Conservation (phyloP, 192 early-diverging fungal species). For the Allomyces macrogynus region DNA sequence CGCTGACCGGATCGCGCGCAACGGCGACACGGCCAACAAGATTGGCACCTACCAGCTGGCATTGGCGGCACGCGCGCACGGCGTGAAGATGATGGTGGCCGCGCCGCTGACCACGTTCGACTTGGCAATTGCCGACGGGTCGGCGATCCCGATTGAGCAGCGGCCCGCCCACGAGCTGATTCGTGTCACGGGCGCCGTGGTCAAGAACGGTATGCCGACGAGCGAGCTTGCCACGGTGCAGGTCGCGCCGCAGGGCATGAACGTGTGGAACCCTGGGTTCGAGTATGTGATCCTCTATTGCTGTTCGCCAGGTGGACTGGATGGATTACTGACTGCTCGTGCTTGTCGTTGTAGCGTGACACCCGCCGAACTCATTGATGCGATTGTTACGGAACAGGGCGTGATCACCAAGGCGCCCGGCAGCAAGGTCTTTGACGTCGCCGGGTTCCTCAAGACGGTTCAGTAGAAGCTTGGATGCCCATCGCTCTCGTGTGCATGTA, state of each 20-base stretch:
- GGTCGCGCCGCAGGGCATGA: conserved; percentile 61
- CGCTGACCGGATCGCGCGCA: conserved; percentile 85
- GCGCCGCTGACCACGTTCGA: conserved; percentile 86
- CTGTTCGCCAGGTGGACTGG: conserved; percentile 3
- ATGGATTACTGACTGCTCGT: conserved; percentile 1
- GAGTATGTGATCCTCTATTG: conserved; percentile 21
- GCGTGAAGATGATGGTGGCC: conserved; percentile 85
- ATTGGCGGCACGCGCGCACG: conserved; percentile 68
- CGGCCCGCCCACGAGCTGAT: conserved; percentile 53
- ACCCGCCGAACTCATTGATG: conserved; percentile 63
- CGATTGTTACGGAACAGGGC: conserved; percentile 81
- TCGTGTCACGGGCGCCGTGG: conserved; percentile 29
- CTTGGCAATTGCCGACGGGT: conserved; percentile 41
- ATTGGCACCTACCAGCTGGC: conserved; percentile 97
- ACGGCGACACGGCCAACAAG: conserved; percentile 97
- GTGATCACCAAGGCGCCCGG: conserved; percentile 31
- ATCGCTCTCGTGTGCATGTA: too few species aligned
- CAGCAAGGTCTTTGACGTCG: conserved; percentile 15
- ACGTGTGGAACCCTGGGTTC: conserved; percentile 95
- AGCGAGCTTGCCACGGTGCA: conserved; percentile 28
- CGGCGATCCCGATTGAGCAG: conserved; percentile 73
- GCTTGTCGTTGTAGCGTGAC: conserved; percentile 27
- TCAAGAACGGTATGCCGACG: conserved; percentile 16
- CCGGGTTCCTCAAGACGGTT: background rate
- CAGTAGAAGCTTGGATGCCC: too few species aligned